A percentile compares a stretch with the other conserved stretches of the same genome.
phyloP scores from a whole-genome alignment of 31 red algal genomes.

The Odonthalia washingtoniensis region DNA sequence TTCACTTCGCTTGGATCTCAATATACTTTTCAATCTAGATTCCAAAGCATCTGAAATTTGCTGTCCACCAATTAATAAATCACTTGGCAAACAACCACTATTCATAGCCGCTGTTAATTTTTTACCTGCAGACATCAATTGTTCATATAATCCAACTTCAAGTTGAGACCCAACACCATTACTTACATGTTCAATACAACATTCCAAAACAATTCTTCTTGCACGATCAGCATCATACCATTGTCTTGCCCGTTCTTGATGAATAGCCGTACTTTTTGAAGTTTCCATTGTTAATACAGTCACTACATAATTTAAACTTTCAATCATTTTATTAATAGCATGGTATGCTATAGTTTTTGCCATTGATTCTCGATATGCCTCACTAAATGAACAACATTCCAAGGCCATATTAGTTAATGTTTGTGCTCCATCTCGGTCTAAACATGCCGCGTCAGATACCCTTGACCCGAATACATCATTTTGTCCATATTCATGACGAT shows the following conservation, averaged over 20 bases:
- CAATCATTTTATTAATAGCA: conserved; percentile 25
- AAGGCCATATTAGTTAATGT: conserved; percentile 33
- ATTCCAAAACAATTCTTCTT: conserved; percentile 39
- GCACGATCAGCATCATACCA: conserved; percentile 46
- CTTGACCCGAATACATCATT: conserved; percentile 45
- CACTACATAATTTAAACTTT: conserved; percentile 42
- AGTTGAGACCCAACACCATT: conserved; percentile 42
- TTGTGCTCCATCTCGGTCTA: conserved; percentile 9
- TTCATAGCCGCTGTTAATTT: conserved; percentile 21
- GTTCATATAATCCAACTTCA: conserved; percentile 50
- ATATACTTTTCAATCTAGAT: conserved; percentile 47
- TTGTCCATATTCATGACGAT: conserved; percentile 46
- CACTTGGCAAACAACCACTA: conserved; percentile 37
- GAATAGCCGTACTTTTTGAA: conserved; percentile 32
- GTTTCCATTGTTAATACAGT: conserved; percentile 53
- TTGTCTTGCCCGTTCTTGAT: conserved; percentile 37
- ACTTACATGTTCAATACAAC: conserved; percentile 20
- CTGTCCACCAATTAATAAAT: conserved; percentile 44
- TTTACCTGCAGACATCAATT: conserved; percentile 9
- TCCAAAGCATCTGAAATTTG: conserved; percentile 63
- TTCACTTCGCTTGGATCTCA: conserved; percentile 32
- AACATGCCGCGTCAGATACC: conserved; percentile 17
- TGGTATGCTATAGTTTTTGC: conserved; percentile 38
- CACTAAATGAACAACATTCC: conserved; percentile 39
- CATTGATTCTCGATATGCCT: conserved; percentile 34